Evolutionary conservation across 805 yeast species (phyloP).

Genomic region (Yamadazyma paraphyllophila): DNA sequence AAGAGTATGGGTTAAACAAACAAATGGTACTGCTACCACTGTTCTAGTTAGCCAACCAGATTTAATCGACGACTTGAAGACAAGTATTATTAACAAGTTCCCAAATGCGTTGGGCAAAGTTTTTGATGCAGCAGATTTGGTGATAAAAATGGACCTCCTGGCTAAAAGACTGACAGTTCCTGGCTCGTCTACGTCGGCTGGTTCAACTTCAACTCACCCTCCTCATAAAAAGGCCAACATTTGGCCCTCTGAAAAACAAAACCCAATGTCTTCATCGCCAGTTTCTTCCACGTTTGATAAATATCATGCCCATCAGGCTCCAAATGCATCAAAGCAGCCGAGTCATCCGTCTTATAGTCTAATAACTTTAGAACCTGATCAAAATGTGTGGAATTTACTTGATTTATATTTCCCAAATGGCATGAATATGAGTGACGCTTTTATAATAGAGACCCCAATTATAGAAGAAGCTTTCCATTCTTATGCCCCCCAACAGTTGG

Average conservation of each 20-base stretch:
- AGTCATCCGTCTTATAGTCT: conserved; percentile 8
- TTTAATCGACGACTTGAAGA: conserved; percentile 80
- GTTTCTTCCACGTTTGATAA: conserved; percentile 12
- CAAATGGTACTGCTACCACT: conserved; percentile 64
- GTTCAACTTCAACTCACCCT: background rate
- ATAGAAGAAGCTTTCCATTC: conserved; percentile 4
- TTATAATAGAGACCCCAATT: conserved; percentile 53
- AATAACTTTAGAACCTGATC: conserved; percentile 55
- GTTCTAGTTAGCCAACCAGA: conserved; percentile 58
- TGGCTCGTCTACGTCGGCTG: conserved; percentile 3
- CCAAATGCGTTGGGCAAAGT: conserved; percentile 62
- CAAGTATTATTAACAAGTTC: conserved; percentile 57
- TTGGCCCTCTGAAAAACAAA: conserved; percentile 17
- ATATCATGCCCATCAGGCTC: background rate
- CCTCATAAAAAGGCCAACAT: conserved; percentile 15
- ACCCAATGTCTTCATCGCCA: conserved; percentile 13
- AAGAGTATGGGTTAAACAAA: conserved; percentile 56
- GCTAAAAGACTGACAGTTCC: conserved; percentile 14
- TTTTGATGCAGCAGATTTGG: conserved; percentile 69
- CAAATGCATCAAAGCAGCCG: background rate
- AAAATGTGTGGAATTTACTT: conserved; percentile 52
- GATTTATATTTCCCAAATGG: conserved; percentile 66
- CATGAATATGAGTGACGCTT: conserved; percentile 64
- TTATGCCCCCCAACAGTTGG: background rate
- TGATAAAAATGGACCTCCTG: conserved; percentile 32